Percentiles rank a stretch among this genome's conserved stretches.
Evolutionary conservation across 2,329 filamentous ascomycete genomes (phyloP).

Genomic region (Cucurbitaria berberidis): DNA sequence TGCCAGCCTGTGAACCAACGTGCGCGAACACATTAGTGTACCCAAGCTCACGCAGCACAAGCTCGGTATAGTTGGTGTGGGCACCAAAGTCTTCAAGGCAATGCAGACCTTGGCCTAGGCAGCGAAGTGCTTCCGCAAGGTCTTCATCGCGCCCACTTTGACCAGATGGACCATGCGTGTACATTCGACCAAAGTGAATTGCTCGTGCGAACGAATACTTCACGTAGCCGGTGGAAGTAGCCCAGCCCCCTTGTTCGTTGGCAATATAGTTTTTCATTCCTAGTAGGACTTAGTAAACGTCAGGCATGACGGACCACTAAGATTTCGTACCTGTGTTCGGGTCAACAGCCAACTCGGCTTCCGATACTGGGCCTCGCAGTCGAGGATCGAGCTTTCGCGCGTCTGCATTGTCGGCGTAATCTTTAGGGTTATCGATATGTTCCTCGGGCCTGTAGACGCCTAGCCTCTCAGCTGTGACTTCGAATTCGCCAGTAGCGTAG

Average conservation of each 20-base stretch:
- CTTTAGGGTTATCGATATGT: conserved; percentile 53
- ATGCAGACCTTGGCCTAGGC: conserved; percentile 60
- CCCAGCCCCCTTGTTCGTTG: conserved; percentile 85
- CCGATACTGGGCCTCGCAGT: conserved; percentile 75
- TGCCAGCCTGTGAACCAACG: conserved; percentile 54
- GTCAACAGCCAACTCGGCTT: conserved; percentile 55
- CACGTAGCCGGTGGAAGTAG: conserved; percentile 86
- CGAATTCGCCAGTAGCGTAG: conserved; percentile 63
- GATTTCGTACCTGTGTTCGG: conserved; percentile 40
- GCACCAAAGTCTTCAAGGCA: conserved; percentile 62
- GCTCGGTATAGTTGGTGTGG: conserved; percentile 62
- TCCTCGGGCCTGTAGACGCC: conserved; percentile 59
- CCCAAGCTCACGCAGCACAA: conserved; percentile 59
- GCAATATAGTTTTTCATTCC: conserved; percentile 99
- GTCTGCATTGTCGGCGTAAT: conserved; percentile 71
- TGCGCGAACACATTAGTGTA: conserved; percentile 60
- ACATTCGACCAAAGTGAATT: conserved; percentile 57
- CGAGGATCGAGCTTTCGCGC: conserved; percentile 82
- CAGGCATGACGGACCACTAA: neutral
- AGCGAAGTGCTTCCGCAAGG: conserved; percentile 56
- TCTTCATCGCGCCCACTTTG: conserved; percentile 53
- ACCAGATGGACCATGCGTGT: conserved; percentile 52
- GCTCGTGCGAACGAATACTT: conserved; percentile 55
- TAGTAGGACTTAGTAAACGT: conserved; percentile 3
- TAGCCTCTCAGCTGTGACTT: conserved; percentile 61